Conservation (phyloP, 2,329 filamentous ascomycete species). For the Paecilomyces variotii region DNA sequence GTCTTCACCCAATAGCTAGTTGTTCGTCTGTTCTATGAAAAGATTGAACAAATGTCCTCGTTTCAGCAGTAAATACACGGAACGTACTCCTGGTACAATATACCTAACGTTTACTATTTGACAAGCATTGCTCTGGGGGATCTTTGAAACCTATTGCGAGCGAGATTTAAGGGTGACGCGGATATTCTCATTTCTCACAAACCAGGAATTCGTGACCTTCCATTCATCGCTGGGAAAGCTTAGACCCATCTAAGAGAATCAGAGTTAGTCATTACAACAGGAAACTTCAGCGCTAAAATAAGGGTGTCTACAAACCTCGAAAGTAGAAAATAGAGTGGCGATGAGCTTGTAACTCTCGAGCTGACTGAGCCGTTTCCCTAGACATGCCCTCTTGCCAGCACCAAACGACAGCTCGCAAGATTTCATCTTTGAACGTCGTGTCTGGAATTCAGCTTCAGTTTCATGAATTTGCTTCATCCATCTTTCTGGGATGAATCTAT, state of each 20-base stretch:
- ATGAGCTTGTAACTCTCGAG: slow-evolving; percentile 4
- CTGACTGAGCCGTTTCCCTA: neutral
- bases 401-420: neutral
- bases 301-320: neutral
- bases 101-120: too few species aligned
- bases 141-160: neutral
- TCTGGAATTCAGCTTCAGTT: neutral
- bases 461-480: slow-evolving; percentile 10
- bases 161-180: slow-evolving; percentile 4
- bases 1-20: too few species aligned
- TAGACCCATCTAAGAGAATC: slow-evolving; percentile 22
- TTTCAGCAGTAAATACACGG: neutral
- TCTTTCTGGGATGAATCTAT: slow-evolving; percentile 15
- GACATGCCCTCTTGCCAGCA: neutral
- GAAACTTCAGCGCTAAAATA: neutral
- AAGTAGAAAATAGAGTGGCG: neutral
- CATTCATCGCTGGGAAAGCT: slow-evolving; percentile 29
- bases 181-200: slow-evolving; percentile 25
- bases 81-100: neutral
- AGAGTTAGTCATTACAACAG: neutral
- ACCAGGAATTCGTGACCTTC: slow-evolving; percentile 35
- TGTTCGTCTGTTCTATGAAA: too few species aligned
- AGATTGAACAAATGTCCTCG: too few species aligned
- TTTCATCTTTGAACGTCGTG: slow-evolving; percentile 1
- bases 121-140: too few species aligned